Evolutionary conservation across 768 basidiomycete genomes (phyloP).

Genomic region (Tephrocybe rancida): DNA sequence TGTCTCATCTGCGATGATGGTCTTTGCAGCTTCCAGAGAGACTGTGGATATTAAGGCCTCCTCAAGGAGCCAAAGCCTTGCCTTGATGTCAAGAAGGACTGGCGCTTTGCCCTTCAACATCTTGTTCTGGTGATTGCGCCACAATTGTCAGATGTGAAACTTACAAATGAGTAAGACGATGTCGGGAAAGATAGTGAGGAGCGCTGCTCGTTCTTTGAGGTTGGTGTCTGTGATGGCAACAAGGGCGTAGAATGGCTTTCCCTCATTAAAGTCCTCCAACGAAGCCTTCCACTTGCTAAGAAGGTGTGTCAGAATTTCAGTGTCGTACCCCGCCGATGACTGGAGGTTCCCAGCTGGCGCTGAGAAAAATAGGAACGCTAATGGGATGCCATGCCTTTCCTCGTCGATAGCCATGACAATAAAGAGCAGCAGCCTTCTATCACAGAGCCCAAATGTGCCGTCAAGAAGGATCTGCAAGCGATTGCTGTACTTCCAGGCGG

Average conservation of each 20-base stretch:
- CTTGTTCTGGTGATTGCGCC: background rate
- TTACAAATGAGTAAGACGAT: background rate
- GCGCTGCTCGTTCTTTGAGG: background rate
- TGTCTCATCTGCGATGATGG: too few relatives aligned
- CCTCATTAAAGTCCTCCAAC: constrained; percentile 2
- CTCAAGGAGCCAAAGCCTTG: too few relatives aligned
- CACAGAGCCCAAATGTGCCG: constrained; percentile 25
- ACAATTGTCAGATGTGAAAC: background rate
- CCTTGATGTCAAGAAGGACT: too few relatives aligned
- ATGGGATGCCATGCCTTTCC: constrained; percentile 26
- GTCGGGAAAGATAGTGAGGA: background rate
- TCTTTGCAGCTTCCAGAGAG: too few relatives aligned
- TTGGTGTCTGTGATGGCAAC: background rate
- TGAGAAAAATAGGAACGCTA: constrained; percentile 30
- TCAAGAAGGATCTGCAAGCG: constrained; percentile 21
- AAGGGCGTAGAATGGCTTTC: background rate
- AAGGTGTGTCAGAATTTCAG: constrained; percentile 10
- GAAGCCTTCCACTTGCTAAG: constrained; percentile 8
- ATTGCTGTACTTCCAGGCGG: constrained; percentile 23
- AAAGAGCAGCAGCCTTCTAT: constrained; percentile 26
- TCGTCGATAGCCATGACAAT: constrained; percentile 33
- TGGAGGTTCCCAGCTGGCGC: constrained; percentile 6
- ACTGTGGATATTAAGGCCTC: too few relatives aligned
- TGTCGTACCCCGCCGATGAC: constrained; percentile 20
- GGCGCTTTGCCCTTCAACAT: too few relatives aligned